A percentile compares a stretch with the other conserved stretches of the same genome.
Conservation (phyloP, 169 alveolate genomes). For the Haemoproteus tartakovskyi region DNA sequence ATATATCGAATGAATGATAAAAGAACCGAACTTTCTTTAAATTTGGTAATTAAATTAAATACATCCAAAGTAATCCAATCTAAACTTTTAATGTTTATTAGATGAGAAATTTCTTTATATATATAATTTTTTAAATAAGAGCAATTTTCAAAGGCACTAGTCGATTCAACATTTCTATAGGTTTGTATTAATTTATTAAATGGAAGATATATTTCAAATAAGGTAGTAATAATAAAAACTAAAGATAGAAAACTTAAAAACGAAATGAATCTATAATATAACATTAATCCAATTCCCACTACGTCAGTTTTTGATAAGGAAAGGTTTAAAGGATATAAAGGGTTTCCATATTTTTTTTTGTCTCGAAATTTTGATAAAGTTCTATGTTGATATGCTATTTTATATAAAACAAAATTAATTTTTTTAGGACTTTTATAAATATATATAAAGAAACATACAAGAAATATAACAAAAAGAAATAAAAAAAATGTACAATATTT, state of each 20-base stretch:
- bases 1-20: slow-evolving; percentile 9
- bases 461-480: slow-evolving; percentile 4
- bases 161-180: slow-evolving; percentile 17
- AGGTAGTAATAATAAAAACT: background rate
- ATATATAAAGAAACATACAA: too few species aligned
- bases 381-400: slow-evolving; percentile 37
- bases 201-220: slow-evolving; percentile 20
- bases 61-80: slow-evolving; percentile 27
- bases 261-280: slow-evolving; percentile 59
- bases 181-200: slow-evolving; percentile 12
- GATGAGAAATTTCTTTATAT: slow-evolving; percentile 1
- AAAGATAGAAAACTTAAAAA: slow-evolving; percentile 14
- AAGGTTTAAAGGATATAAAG: slow-evolving; percentile 30
- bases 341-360: background rate
- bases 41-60: slow-evolving; percentile 3
- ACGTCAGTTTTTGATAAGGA: slow-evolving; percentile 48
- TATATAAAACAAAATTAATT: slow-evolving; percentile 13
- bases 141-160: slow-evolving; percentile 22
- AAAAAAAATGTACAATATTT: slow-evolving; percentile 33
- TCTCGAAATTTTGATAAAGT: slow-evolving; percentile 45
- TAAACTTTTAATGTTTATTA: slow-evolving; percentile 9
- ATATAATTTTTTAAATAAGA: slow-evolving; percentile 23
- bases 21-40: background rate
- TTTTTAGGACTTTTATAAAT: slow-evolving; percentile 23
- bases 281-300: slow-evolving; percentile 72